Percentiles rank a stretch among this genome's conserved stretches.
Evolutionary conservation across 2,329 filamentous ascomycete genomes (phyloP).

Genomic region (Colletotrichum destructivum): DNA sequence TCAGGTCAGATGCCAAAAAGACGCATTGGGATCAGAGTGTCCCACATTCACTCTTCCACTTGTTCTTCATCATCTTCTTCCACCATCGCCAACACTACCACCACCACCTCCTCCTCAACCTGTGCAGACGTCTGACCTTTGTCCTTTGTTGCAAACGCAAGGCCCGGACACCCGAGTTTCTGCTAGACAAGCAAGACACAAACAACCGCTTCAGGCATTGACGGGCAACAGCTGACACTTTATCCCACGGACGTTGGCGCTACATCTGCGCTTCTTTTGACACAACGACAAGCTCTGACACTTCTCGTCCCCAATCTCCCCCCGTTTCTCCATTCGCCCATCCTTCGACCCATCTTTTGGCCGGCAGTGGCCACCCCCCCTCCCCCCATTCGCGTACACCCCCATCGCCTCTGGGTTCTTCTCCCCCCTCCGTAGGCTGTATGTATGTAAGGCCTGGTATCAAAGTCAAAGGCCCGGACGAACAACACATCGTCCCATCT

Average conservation of each 20-base stretch:
- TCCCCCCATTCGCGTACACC: not conserved
- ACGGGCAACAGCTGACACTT: constrained; percentile 15
- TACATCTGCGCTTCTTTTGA: constrained; percentile 19
- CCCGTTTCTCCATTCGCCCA: constrained; percentile 33
- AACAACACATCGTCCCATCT: constrained; percentile 39
- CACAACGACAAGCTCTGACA: constrained; percentile 35
- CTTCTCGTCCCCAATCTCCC: constrained; percentile 36
- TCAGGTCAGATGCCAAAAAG: constrained; percentile 1
- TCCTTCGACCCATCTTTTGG: constrained; percentile 32
- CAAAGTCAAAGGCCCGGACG: constrained; percentile 35
- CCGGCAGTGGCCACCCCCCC: constrained; percentile 10
- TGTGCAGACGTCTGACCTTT: not conserved
- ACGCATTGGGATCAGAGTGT: too few relatives aligned
- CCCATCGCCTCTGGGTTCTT: constrained; percentile 15
- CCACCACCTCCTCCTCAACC: not conserved
- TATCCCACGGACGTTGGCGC: constrained; percentile 33
- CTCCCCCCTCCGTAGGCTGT: constrained; percentile 2
- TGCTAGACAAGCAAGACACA: constrained; percentile 13
- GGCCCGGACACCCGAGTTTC: constrained; percentile 20
- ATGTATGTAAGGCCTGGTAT: constrained; percentile 18
- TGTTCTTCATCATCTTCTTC: not conserved
- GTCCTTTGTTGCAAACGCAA: constrained; percentile 37
- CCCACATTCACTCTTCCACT: not conserved
- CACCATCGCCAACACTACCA: too few relatives aligned
- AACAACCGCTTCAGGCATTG: constrained; percentile 8